Percentiles rank a stretch among this genome's conserved stretches.
These are phyloP conservation scores for Xylona heveae DNA, from an alignment of 495 filamentous ascomycete genomes.

Conservation along the genomic window DNA sequence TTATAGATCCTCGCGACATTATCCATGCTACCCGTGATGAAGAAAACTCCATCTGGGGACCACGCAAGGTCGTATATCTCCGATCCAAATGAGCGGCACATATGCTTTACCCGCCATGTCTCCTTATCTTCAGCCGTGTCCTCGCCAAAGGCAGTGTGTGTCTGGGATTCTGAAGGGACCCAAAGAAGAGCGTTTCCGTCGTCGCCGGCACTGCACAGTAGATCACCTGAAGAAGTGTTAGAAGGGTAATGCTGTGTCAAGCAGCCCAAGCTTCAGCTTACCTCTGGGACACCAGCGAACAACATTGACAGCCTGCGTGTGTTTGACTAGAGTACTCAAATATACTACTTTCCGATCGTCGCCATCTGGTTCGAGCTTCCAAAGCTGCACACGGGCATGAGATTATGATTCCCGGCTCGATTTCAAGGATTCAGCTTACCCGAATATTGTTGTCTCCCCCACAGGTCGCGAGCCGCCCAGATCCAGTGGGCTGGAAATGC, in stretches of 20 bases:
- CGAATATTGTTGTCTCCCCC: conserved; percentile 96
- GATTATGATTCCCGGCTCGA: conserved; percentile 10
- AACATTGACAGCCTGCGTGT: conserved; percentile 96
- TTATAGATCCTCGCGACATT: conserved; percentile 96
- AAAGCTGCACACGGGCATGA: conserved; percentile 35
- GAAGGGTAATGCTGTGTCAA: conserved; percentile 2
- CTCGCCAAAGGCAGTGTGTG: conserved; percentile 46
- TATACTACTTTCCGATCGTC: conserved; percentile 79
- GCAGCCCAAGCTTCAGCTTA: conserved; percentile 14
- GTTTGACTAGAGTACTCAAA: conserved; percentile 72
- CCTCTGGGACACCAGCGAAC: conserved; percentile 88
- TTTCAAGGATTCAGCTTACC: conserved; percentile 26
- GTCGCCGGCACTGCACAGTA: conserved; percentile 85
- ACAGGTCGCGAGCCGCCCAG: conserved; percentile 77
- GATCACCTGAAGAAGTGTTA: conserved; percentile 42
- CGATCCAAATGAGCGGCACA: conserved; percentile 78
- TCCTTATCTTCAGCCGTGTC: conserved; percentile 86
- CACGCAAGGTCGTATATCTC: conserved; percentile 98
- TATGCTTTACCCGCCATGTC: conserved; percentile 88
- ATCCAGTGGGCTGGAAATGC: conserved; percentile 88
- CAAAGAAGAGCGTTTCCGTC: conserved; percentile 93
- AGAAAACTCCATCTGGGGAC: conserved; percentile 90
- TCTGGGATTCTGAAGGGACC: conserved; percentile 65
- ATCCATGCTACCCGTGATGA: conserved; percentile 98
- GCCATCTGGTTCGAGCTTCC: conserved; percentile 72